phyloP scores from a whole-genome alignment of 2,329 filamentous ascomycete species.

The Furcasterigmium furcatum region DNA sequence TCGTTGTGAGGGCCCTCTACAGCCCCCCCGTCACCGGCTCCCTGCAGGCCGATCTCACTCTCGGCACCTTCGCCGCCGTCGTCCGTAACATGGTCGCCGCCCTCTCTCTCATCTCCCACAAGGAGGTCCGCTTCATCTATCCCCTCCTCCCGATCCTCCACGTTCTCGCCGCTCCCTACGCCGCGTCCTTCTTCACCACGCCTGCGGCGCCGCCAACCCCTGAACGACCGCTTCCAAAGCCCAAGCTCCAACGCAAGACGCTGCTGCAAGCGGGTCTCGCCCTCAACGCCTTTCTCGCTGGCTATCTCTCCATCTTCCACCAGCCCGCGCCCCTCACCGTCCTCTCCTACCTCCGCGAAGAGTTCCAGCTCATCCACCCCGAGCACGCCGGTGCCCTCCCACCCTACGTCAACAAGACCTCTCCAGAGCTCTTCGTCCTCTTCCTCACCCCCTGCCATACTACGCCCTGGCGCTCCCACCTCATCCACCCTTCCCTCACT shows the following conservation, averaged over 20 bases:
- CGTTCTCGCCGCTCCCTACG: conserved; percentile 68
- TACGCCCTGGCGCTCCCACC: conserved; percentile 89
- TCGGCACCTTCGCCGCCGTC: conserved; percentile 48
- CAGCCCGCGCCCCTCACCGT: conserved; percentile 77
- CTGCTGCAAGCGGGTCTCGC: conserved; percentile 57
- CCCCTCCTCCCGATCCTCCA: conserved; percentile 86
- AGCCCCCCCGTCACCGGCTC: conserved; percentile 32
- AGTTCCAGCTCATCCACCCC: conserved; percentile 61
- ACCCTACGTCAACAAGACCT: conserved; percentile 19
- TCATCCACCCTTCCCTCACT: conserved; percentile 69
- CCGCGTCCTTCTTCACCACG: conserved; percentile 62
- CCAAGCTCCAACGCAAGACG: conserved; percentile 45
- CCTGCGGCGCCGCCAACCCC: conserved; percentile 19
- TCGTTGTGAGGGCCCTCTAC: conserved; percentile 64
- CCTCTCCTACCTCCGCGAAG: conserved; percentile 68
- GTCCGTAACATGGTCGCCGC: conserved; percentile 56
- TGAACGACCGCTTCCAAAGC: conserved; percentile 19
- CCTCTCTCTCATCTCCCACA: conserved; percentile 83
- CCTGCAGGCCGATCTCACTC: conserved; percentile 25
- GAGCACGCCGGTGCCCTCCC: conserved; percentile 18
- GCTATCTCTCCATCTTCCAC: conserved; percentile 74
- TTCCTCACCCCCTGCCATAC: conserved; percentile 97
- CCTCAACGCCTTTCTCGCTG: conserved; percentile 67
- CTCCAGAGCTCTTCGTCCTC: conserved; percentile 57
- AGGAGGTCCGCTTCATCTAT: conserved; percentile 96